Conservation (phyloP, 2,329 filamentous ascomycete species). For the Colletotrichum gloeosporioides region DNA sequence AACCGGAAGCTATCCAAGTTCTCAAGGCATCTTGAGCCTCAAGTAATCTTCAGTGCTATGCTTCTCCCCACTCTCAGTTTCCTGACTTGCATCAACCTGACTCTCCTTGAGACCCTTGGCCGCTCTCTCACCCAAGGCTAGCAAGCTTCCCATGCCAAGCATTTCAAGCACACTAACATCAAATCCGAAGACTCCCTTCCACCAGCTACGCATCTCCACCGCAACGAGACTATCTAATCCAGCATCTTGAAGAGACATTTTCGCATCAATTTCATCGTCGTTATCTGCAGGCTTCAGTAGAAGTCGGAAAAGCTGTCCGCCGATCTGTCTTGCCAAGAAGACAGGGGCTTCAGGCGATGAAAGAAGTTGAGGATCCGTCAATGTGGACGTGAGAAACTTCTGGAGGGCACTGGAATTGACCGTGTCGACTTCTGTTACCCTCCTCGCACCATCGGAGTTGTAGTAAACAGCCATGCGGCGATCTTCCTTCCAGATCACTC, state of each 20-base stretch:
- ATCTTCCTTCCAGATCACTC: slow-evolving; percentile 25
- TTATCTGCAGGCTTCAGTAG: slow-evolving; percentile 27
- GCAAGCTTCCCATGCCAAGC: slow-evolving; percentile 22
- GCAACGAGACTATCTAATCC: slow-evolving; percentile 28
- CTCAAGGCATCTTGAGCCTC: slow-evolving; percentile 10
- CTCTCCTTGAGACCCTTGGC: neutral
- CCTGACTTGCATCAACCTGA: neutral
- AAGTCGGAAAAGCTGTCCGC: slow-evolving; percentile 18
- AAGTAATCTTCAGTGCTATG: slow-evolving; percentile 4
- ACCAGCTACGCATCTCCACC: slow-evolving; percentile 28
- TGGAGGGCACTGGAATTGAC: slow-evolving; percentile 29
- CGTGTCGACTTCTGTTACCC: neutral
- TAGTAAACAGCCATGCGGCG: slow-evolving; percentile 28
- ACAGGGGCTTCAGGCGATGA: neutral
- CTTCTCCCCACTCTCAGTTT: neutral
- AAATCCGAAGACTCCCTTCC: slow-evolving; percentile 24
- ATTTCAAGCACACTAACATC: slow-evolving; percentile 24
- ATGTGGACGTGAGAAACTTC: neutral
- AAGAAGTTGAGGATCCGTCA: neutral
- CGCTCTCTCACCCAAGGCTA: slow-evolving; percentile 14
- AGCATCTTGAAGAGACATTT: neutral
- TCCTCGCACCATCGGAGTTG: neutral
- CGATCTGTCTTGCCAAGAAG: slow-evolving; percentile 19
- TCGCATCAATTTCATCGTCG: neutral
- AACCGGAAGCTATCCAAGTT: neutral